phyloP scores from a whole-genome alignment of 805 yeast genomes.

The Zygosaccharomyces lentus region DNA sequence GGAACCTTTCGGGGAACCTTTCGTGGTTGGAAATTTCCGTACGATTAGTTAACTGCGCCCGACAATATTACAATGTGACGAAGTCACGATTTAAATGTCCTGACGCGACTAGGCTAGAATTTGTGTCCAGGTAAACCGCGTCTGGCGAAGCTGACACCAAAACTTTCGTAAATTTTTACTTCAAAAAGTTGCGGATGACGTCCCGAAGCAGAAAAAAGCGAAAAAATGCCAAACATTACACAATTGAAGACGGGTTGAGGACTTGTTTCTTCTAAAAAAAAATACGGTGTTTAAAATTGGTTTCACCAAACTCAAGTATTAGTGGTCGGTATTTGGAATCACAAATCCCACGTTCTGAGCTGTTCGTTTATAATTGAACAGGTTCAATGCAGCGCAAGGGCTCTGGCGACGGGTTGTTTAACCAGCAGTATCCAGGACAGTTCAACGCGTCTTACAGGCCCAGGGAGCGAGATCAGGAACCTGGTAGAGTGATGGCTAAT shows the following conservation, averaged over 20 bases:
- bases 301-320: neutral
- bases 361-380: constrained; percentile 3
- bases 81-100: neutral
- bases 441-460: constrained; percentile 3
- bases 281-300: neutral
- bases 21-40: neutral
- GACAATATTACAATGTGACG: neutral
- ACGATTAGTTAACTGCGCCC: neutral
- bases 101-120: neutral
- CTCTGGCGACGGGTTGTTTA: neutral
- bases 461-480: constrained; percentile 5
- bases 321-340: neutral
- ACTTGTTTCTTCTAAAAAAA: constrained; percentile 8
- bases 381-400: neutral
- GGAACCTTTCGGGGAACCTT: neutral
- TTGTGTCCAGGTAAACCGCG: neutral
- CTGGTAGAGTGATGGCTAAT: constrained; percentile 5
- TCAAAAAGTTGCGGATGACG: neutral
- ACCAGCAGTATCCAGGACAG: constrained; percentile 4
- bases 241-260: constrained; percentile 1
- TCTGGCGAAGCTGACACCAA: constrained; percentile 2
- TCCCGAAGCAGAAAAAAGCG: constrained; percentile 5
- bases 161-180: constrained; percentile 8
- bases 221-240: neutral
- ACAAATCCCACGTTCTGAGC: neutral